A percentile compares a stretch with the other conserved stretches of the same genome.
Conservation (phyloP, 371 early-diverging fungal species). For the Encephalitozoon cuniculi region DNA sequence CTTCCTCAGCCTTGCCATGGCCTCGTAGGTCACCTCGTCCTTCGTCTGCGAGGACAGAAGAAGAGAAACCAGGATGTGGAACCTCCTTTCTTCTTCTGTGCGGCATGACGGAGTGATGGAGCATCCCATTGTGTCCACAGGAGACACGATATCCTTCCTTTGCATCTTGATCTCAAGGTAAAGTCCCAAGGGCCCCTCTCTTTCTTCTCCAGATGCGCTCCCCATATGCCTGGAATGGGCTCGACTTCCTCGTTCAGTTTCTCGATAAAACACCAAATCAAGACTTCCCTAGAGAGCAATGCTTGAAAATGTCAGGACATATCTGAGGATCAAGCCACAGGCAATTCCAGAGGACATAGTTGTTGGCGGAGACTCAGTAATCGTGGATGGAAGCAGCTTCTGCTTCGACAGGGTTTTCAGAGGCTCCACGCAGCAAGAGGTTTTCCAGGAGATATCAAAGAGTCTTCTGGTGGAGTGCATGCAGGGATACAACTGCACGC, state of each 20-base stretch:
- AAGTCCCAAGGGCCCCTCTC: background rate
- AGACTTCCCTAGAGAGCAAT: conserved; percentile 3
- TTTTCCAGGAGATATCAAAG: conserved; percentile 32
- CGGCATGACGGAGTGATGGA: conserved; percentile 51
- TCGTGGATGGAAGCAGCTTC: conserved; percentile 15
- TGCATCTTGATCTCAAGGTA: conserved; percentile 46
- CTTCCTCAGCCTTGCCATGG: conserved; percentile 62
- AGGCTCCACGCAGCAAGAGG: conserved; percentile 34
- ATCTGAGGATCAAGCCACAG: conserved; percentile 37
- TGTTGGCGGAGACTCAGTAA: conserved; percentile 13
- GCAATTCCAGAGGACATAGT: background rate
- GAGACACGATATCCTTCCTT: conserved; percentile 63
- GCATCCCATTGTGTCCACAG: conserved; percentile 90
- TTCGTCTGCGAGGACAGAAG: conserved; percentile 88
- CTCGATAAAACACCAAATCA: background rate
- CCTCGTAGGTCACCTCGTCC: conserved; percentile 66
- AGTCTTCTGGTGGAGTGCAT: conserved; percentile 29
- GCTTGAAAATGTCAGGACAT: conserved; percentile 46
- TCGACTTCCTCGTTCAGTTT: background rate
- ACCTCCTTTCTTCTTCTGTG: conserved; percentile 62
- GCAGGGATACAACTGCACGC: conserved; percentile 56
- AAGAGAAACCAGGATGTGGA: conserved; percentile 75
- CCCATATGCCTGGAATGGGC: background rate
- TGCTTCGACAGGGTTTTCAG: conserved; percentile 38
- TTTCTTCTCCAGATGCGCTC: background rate